Conservation (phyloP, 768 basidiomycete species). For the Suillus subaureus region DNA sequence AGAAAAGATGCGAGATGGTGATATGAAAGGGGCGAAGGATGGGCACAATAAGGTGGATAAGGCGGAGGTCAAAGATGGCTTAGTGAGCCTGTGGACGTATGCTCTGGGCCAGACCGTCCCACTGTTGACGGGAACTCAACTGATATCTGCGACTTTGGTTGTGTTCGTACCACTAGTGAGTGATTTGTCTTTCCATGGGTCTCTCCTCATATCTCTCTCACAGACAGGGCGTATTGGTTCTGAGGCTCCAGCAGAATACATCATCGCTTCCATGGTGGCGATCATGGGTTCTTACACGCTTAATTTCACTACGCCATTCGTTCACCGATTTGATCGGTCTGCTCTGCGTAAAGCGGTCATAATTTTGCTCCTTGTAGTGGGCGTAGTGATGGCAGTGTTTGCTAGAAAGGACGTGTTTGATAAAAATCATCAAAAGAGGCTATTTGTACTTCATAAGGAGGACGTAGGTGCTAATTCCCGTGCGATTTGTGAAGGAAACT, state of each 20-base stretch:
- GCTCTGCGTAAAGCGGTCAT: conserved; percentile 44
- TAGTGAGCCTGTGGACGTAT: conserved; percentile 64
- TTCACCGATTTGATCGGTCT: conserved; percentile 63
- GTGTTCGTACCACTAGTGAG: conserved; percentile 89
- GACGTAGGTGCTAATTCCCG: conserved; percentile 56
- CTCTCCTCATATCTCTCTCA: not conserved
- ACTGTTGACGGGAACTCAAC: conserved; percentile 56
- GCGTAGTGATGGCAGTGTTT: conserved; percentile 62
- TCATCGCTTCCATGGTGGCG: conserved; percentile 80
- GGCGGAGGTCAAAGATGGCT: conserved; percentile 19
- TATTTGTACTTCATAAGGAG: conserved; percentile 84
- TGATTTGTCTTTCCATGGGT: conserved; percentile 5
- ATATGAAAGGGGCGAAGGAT: conserved; percentile 3
- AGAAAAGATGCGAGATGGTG: not conserved
- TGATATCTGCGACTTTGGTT: conserved; percentile 66
- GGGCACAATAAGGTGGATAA: conserved; percentile 1
- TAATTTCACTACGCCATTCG: conserved; percentile 69
- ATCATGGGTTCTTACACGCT: conserved; percentile 55
- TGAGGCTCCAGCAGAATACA: conserved; percentile 84
- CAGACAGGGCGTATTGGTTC: conserved; percentile 83
- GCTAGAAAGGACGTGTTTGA: conserved; percentile 70
- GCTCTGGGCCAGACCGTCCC: conserved; percentile 59
- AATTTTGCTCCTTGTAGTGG: conserved; percentile 47
- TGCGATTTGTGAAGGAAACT: not conserved
- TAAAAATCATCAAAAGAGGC: conserved; percentile 79